Base-by-base conservation (phyloP, 169 alveolate species). In the Ichthyophthirius multifiliis region DNA sequence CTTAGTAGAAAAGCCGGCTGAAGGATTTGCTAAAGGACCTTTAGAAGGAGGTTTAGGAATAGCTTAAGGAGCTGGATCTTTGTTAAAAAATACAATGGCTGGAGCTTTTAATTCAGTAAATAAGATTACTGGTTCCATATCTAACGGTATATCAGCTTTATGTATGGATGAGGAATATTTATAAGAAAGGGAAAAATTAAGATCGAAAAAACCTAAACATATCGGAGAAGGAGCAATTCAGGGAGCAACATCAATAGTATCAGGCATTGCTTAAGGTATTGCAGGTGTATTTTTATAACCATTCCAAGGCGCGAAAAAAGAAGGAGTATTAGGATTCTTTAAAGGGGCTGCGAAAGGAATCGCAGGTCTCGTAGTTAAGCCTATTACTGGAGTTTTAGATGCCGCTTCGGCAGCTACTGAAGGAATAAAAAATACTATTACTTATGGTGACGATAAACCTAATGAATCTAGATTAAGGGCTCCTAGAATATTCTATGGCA, bases 21-120 rank as follows among this genome's bases (percentile, higher is more conserved):
- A 92, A 80, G 98, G 98, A 20, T 67, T 93, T 18, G 90, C 91
- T 27, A 15, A 80, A 55, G 98, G 98, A 0, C 98, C 98, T 0
- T 47, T 95, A 23, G 94, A 90, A 75, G 97, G 96, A 13, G 95
- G 94, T 18, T 85, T 84, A 75, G 98, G 98, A 0, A 30, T 92
- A 10, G 76, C 84, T 31, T 82, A 84, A 27, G 98, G 98, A 41
- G 85, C 95, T 12, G 88, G 93, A 18, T 79, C 92, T 18, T 75
- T 95, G 18, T 80, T 93, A 9, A 91, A 88, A 65, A 88, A 94
- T 45, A 91, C 96, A 4, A 93, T 93, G 16, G 81, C 87, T 31
- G 98, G 97, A 6, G 90, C 98, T 12, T 95, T 95, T 74, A 94
- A 94, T 65, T 71, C 97, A 5, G 90, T 91, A 16, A 83, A 92